These are phyloP conservation scores for Deinandra increscens DNA, from an alignment of 129 eudicot species.

Conservation along the genomic window DNA sequence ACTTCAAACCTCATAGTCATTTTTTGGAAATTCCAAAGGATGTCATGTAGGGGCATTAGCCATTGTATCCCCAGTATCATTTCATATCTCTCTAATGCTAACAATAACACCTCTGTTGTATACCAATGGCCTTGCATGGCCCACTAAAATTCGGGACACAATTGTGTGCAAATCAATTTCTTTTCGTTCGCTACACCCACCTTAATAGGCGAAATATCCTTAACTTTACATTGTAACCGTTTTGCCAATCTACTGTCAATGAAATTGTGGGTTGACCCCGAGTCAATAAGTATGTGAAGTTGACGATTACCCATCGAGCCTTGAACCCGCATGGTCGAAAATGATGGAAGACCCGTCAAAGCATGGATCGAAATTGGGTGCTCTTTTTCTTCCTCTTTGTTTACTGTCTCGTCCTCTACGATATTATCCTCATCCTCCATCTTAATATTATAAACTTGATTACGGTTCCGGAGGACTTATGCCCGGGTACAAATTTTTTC, in stretches of 20 bases:
- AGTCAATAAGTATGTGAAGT: not conserved
- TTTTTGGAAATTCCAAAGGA: not conserved
- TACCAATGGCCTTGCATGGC: conserved; percentile 5
- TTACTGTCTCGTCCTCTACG: not conserved
- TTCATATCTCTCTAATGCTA: conserved; percentile 8
- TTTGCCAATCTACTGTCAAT: too few species aligned
- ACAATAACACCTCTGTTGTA: not conserved
- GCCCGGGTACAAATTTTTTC: too few species aligned
- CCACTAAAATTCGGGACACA: not conserved
- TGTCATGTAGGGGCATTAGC: too few species aligned
- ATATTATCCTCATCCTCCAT: too few species aligned
- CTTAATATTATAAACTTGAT: too few species aligned
- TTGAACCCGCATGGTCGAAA: not conserved
- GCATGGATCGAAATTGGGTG: not conserved
- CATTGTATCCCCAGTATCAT: too few species aligned
- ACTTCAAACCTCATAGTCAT: not conserved
- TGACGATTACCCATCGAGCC: not conserved
- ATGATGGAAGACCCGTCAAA: not conserved
- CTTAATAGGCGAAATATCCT: not conserved
- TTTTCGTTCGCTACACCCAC: conserved; percentile 14
- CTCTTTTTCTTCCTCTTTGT: not conserved
- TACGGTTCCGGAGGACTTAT: too few species aligned
- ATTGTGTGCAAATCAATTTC: not conserved
- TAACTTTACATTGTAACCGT: not conserved
- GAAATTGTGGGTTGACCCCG: too few species aligned